These are phyloP conservation scores for Candida bentonensis DNA, from an alignment of 805 yeast species.

Conservation along the genomic window DNA sequence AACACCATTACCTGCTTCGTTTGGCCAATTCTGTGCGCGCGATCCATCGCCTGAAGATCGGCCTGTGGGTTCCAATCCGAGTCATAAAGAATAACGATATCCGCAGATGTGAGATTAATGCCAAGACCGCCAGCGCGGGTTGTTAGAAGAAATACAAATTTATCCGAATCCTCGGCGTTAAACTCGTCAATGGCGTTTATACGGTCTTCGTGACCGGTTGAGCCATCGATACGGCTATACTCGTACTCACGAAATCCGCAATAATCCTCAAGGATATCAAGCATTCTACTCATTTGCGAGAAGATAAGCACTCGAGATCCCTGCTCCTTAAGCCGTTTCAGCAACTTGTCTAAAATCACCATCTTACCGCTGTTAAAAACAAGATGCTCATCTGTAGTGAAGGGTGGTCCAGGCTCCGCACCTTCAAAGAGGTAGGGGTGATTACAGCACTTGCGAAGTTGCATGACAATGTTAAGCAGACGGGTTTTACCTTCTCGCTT, in stretches of 20 bases:
- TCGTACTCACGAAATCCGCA: slow-evolving; percentile 72
- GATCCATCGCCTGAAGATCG: slow-evolving; percentile 93
- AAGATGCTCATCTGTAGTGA: slow-evolving; percentile 86
- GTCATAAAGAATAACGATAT: slow-evolving; percentile 75
- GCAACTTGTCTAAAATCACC: slow-evolving; percentile 74
- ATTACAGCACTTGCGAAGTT: slow-evolving; percentile 88
- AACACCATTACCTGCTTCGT: slow-evolving; percentile 88
- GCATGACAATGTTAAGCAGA: slow-evolving; percentile 88
- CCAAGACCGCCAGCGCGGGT: slow-evolving; percentile 97
- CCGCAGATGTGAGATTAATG: slow-evolving; percentile 83
- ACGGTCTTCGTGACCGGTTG: slow-evolving; percentile 87
- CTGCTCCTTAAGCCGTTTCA: slow-evolving; percentile 53
- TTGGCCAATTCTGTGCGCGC: slow-evolving; percentile 96
- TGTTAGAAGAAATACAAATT: slow-evolving; percentile 72
- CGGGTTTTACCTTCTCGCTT: slow-evolving; percentile 70
- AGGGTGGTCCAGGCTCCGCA: slow-evolving; percentile 99
- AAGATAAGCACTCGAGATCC: slow-evolving; percentile 88
- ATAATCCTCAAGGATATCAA: slow-evolving; percentile 87
- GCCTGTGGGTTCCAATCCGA: slow-evolving; percentile 99
- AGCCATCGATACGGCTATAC: slow-evolving; percentile 88
- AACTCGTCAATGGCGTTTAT: slow-evolving; percentile 85
- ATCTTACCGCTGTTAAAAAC: slow-evolving; percentile 80
- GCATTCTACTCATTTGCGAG: slow-evolving; percentile 82
- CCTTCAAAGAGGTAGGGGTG: slow-evolving; percentile 96
- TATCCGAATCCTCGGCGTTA: slow-evolving; percentile 64